Evolutionary conservation across 495 filamentous ascomycete genomes (phyloP).

Genomic region (Parathielavia appendiculata): DNA sequence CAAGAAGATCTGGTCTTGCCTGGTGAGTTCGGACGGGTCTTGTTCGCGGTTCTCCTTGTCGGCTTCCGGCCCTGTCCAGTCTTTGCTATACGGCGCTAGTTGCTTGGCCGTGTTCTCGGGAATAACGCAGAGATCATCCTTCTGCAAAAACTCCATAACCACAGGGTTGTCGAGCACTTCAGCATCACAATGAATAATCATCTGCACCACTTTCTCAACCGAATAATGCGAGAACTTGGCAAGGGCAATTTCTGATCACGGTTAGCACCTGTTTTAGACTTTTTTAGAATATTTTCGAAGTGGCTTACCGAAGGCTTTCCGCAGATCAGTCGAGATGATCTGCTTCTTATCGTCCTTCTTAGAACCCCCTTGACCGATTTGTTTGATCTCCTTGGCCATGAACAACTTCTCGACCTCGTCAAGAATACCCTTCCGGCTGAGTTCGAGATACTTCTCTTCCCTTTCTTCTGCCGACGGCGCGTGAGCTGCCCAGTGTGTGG

Average conservation of each 20-base stretch:
- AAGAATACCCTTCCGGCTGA: slow-evolving; percentile 86
- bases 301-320: slow-evolving; percentile 71
- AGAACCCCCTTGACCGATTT: slow-evolving; percentile 56
- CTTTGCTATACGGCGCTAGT: slow-evolving; percentile 90
- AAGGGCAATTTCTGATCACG: slow-evolving; percentile 68
- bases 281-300: neutral
- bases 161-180: slow-evolving; percentile 87
- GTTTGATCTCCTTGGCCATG: slow-evolving; percentile 94
- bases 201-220: slow-evolving; percentile 77
- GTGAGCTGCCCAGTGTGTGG: slow-evolving; percentile 91
- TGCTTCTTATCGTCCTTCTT: slow-evolving; percentile 95
- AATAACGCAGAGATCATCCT: slow-evolving; percentile 85
- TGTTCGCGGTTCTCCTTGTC: slow-evolving; percentile 73
- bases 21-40: slow-evolving; percentile 81
- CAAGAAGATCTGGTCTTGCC: slow-evolving; percentile 92
- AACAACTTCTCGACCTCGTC: slow-evolving; percentile 97
- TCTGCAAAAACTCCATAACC: slow-evolving; percentile 96
- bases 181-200: slow-evolving; percentile 91
- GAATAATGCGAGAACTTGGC: slow-evolving; percentile 80
- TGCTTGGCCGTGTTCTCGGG: slow-evolving; percentile 85
- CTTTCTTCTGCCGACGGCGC: slow-evolving; percentile 73
- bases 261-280: slow-evolving; percentile 19
- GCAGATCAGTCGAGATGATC: slow-evolving; percentile 85
- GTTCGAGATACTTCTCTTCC: slow-evolving; percentile 91
- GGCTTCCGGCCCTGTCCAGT: slow-evolving; percentile 91